Base-by-base conservation (phyloP, 176 grass and related monocot genomes). In the Typha latifolia region DNA sequence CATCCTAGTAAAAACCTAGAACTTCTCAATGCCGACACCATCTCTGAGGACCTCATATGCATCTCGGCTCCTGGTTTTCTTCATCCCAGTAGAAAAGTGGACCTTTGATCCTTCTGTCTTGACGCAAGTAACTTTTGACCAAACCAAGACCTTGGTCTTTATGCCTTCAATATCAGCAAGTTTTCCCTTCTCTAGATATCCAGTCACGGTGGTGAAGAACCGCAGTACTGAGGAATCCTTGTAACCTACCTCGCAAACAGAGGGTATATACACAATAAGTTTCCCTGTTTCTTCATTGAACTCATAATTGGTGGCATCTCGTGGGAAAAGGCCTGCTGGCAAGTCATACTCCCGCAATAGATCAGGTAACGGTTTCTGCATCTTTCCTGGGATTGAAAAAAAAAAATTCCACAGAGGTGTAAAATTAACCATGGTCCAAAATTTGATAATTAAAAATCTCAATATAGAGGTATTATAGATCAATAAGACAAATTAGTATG, bases 221-320 rank as follows among this genome's bases (percentile, higher is more conserved):
- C 94, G 81, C 62, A 99, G 32, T 57, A 93, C 83, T 2, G 94
- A 99, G 10, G 89, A 93, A 62, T 99, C 94, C 61, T 85, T 99
- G 81, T 93, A 99, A 43, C 89, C 94, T 0, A 99, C 94, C 4
- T 99, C 94, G 20, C 89, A 99, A 13, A 81, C 20, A 20, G 86
- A 84, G 0, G 86, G 84, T 23, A 99, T 87, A 67, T 84, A 93
- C 32, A 99, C 89, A 15, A 62, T 85, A 14, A 99, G 73, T 72
- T 90, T 93, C 63, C 78, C 77, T 12, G 89, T 99, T 75, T 78
- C 86, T 63, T 99, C 94, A 8, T 90, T 87, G 76, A 99, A 90
- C 56, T 99, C 89, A 12, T 99, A 99, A 71, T 99, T 92, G 64
- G 94, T 99, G 2, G 81, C 81, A 29, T 99, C 94, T 48, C 80